Conservation (phyloP, 495 filamentous ascomycete genomes). For the Tuber aestivum region DNA sequence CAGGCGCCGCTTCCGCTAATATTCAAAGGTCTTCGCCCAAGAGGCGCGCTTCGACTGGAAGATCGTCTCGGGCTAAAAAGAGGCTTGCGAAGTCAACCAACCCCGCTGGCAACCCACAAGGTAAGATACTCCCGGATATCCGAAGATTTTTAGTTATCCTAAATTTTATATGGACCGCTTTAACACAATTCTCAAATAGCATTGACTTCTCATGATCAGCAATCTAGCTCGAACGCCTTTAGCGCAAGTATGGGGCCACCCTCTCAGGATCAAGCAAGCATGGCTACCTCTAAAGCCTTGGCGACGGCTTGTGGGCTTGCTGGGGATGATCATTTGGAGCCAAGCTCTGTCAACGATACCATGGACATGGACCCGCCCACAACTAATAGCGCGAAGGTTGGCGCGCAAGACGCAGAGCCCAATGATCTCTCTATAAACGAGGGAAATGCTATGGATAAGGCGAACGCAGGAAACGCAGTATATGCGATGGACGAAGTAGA, state of each 20-base stretch:
- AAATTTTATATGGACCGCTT: not conserved
- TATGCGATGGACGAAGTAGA: slow-evolving; percentile 1
- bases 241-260: not conserved
- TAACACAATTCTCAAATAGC: not conserved
- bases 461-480: not conserved
- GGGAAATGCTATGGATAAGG: not conserved
- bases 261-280: not conserved
- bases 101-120: not conserved
- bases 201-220: not conserved
- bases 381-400: not conserved
- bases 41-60: not conserved
- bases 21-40: not conserved
- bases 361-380: not conserved
- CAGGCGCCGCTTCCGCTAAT: not conserved
- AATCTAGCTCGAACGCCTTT: not conserved
- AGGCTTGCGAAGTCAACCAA: not conserved
- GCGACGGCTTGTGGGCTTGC: not conserved
- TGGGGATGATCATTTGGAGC: not conserved
- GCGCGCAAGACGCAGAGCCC: not conserved
- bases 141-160: not conserved
- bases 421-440: not conserved
- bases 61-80: not conserved
- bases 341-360: not conserved
- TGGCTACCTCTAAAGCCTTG: not conserved
- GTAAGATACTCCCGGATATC: not conserved